Percentiles rank a stretch among this genome's conserved stretches.
Conservation (phyloP, 108 stramenopile genomes). For the Bacterosira constricta region DNA sequence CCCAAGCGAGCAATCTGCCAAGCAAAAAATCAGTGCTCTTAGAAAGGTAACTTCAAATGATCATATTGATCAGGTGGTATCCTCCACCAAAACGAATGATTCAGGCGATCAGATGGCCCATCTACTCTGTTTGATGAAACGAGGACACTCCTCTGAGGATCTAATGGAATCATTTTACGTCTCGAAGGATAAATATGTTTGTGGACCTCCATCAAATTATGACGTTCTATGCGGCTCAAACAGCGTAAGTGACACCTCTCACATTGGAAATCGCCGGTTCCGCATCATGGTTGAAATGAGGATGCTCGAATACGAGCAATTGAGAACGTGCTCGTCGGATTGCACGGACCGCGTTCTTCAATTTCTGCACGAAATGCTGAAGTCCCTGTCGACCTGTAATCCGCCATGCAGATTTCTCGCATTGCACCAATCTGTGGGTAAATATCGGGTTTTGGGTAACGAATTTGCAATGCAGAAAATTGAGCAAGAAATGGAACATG, state of each 20-base stretch:
- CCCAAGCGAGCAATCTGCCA: background rate
- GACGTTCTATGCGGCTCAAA: background rate
- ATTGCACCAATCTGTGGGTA: background rate
- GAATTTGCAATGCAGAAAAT: background rate
- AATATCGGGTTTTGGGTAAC: background rate
- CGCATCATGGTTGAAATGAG: background rate
- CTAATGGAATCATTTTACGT: too few relatives aligned
- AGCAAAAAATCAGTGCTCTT: background rate
- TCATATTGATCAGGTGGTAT: too few relatives aligned
- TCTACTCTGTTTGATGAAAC: too few relatives aligned
- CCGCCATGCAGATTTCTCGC: background rate
- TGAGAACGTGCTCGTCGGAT: background rate
- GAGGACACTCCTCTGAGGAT: too few relatives aligned
- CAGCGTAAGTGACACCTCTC: background rate
- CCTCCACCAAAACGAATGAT: too few relatives aligned
- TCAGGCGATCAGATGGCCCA: too few relatives aligned
- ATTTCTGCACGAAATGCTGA: background rate
- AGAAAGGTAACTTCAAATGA: too few relatives aligned
- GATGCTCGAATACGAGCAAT: background rate
- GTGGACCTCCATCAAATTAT: background rate
- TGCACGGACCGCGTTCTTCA: background rate
- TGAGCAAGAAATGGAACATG: too few relatives aligned
- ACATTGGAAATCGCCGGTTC: background rate
- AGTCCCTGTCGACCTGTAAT: background rate
- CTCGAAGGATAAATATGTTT: too few relatives aligned